Evolutionary conservation across 2,329 filamentous ascomycete species (phyloP).

Genomic region (Delphinella strobiligena): DNA sequence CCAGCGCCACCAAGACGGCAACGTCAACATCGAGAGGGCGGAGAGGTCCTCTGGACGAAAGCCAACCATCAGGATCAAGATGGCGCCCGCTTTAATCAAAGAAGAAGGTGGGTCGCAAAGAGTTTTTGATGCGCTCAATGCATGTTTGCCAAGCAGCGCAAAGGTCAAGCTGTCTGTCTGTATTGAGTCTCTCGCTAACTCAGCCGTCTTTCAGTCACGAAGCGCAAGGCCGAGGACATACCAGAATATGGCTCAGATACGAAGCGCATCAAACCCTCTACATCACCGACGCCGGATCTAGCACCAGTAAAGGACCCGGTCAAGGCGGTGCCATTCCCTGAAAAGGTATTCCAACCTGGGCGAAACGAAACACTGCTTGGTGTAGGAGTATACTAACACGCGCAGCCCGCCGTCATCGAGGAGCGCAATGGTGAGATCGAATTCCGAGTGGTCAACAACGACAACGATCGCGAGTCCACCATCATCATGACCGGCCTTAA

Average conservation of each 20-base stretch:
- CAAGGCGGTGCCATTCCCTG: conserved; percentile 64
- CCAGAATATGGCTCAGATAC: conserved; percentile 44
- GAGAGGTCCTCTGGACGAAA: not conserved
- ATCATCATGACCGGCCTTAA: conserved; percentile 94
- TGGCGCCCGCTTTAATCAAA: conserved; percentile 11
- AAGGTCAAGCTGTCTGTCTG: not conserved
- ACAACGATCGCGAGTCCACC: conserved; percentile 72
- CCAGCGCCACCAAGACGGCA: too few species aligned
- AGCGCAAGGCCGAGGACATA: conserved; percentile 65
- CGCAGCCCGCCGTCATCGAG: conserved; percentile 74
- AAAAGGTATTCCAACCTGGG: conserved; percentile 50
- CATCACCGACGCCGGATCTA: conserved; percentile 26
- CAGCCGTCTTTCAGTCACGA: conserved; percentile 27
- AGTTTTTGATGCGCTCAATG: not conserved
- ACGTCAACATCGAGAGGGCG: not conserved
- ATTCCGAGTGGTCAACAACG: conserved; percentile 96
- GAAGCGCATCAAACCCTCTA: conserved; percentile 50
- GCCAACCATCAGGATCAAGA: not conserved
- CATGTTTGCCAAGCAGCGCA: too few species aligned
- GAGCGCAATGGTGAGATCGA: conserved; percentile 91
- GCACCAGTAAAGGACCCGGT: conserved; percentile 12
- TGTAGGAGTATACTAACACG: not conserved
- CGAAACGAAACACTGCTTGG: not conserved
- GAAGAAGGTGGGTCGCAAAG: conserved; percentile 24
- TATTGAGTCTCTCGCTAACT: not conserved